A percentile compares a stretch with the other conserved stretches of the same genome.
phyloP scores from a whole-genome alignment of 108 stramenopile species.

The Conticribra weissflogii region DNA sequence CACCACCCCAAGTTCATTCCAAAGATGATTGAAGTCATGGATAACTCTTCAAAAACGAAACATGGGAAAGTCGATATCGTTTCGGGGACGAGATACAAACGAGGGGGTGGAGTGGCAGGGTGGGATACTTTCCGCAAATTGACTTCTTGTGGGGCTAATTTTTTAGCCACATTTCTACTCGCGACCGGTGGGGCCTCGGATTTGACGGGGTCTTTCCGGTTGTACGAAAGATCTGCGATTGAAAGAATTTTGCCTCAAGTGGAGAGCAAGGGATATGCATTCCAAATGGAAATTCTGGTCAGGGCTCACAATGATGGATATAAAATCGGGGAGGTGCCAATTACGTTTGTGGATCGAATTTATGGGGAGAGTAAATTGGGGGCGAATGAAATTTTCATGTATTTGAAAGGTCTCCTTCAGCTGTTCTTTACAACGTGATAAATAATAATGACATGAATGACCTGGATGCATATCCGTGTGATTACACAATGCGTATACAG shows the following conservation, averaged over 20 bases:
- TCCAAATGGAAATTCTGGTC: slow-evolving; percentile 99
- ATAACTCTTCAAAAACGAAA: slow-evolving; percentile 41
- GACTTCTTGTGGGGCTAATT: slow-evolving; percentile 94
- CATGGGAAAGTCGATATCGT: slow-evolving; percentile 84
- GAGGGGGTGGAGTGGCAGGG: slow-evolving; percentile 95
- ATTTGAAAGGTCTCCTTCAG: slow-evolving; percentile 88
- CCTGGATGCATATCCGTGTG: too few species aligned
- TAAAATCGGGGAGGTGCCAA: slow-evolving; percentile 92
- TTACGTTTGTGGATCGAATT: slow-evolving; percentile 97
- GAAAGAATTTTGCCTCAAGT: slow-evolving; percentile 88
- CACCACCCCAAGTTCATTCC: slow-evolving; percentile 98
- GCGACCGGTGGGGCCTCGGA: slow-evolving; percentile 90
- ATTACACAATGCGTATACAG: too few species aligned
- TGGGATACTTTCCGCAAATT: slow-evolving; percentile 93
- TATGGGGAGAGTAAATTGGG: slow-evolving; percentile 99
- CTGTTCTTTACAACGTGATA: slow-evolving; percentile 93
- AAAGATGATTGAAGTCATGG: slow-evolving; percentile 83
- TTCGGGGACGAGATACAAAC: slow-evolving; percentile 91
- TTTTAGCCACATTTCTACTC: slow-evolving; percentile 92
- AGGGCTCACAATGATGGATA: slow-evolving; percentile 84
- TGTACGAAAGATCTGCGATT: slow-evolving; percentile 90
- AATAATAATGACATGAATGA: too few species aligned
- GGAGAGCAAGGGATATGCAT: slow-evolving; percentile 93
- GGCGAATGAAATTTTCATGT: slow-evolving; percentile 93
- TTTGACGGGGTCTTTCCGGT: slow-evolving; percentile 95